A percentile compares a stretch with the other conserved stretches of the same genome.
These are phyloP conservation scores for Akebia trifoliata DNA, from an alignment of 164 flowering plant genomes.

Conservation along the genomic window DNA sequence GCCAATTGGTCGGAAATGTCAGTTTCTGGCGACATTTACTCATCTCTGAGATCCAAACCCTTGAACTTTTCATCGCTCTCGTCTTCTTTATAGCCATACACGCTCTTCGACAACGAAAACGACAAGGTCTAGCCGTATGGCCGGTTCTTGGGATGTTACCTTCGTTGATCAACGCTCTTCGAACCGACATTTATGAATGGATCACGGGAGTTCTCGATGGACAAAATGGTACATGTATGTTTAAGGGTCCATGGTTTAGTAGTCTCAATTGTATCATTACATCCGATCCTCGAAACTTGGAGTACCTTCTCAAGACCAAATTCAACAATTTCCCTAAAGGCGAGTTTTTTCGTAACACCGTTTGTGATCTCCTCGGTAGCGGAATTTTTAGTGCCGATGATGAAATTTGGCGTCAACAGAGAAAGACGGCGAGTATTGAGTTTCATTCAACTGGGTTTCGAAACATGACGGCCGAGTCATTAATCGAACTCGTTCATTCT, in stretches of 20 bases:
- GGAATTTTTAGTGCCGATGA: constrained; percentile 89
- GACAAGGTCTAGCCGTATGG: constrained; percentile 70
- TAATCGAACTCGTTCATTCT: constrained; percentile 58
- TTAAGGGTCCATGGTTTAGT: constrained; percentile 65
- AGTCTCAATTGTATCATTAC: constrained; percentile 71
- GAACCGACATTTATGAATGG: constrained; percentile 62
- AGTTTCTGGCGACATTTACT: constrained; percentile 16
- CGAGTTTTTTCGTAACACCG: constrained; percentile 38
- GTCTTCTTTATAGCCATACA: constrained; percentile 50
- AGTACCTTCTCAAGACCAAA: constrained; percentile 70
- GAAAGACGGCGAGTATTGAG: constrained; percentile 84
- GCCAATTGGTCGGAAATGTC: background rate
- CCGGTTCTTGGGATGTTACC: constrained; percentile 88
- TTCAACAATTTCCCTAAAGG: constrained; percentile 78
- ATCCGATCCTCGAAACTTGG: constrained; percentile 73
- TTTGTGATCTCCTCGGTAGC: constrained; percentile 74
- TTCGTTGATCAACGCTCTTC: constrained; percentile 43
- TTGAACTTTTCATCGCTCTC: constrained; percentile 55
- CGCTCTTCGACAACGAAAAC: constrained; percentile 48
- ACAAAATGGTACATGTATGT: constrained; percentile 58
- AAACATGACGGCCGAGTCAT: constrained; percentile 48
- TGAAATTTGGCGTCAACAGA: constrained; percentile 71
- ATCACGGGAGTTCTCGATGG: constrained; percentile 36
- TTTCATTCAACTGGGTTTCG: constrained; percentile 79
- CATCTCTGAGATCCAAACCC: constrained; percentile 40